phyloP scores from a whole-genome alignment of 2,329 filamentous ascomycete genomes.

The Pestalotiopsis sp. region DNA sequence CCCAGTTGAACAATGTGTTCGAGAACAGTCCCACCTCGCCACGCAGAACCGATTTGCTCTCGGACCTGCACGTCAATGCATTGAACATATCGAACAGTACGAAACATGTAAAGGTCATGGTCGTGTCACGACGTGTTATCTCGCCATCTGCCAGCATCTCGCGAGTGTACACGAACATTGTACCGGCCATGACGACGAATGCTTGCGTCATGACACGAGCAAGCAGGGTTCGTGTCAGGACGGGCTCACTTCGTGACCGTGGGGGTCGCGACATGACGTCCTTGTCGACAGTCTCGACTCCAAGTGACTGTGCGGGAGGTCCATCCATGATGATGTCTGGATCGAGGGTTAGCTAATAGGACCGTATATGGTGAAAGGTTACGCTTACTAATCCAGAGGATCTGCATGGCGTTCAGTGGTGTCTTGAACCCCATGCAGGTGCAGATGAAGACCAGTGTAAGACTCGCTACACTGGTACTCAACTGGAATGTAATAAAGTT shows the following conservation, averaged over 20 bases:
- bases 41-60: constrained; percentile 83
- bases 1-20: constrained; percentile 96
- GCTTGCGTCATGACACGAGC: constrained; percentile 86
- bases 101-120: constrained; percentile 99
- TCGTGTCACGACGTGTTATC: constrained; percentile 92
- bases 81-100: constrained; percentile 99
- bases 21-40: constrained; percentile 83
- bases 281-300: constrained; percentile 91
- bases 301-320: constrained; percentile 93
- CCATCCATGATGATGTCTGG: constrained; percentile 99
- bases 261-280: constrained; percentile 93
- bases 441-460: constrained; percentile 89
- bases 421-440: constrained; percentile 92
- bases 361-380: background rate
- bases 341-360: constrained; percentile 19
- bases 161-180: constrained; percentile 84
- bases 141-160: constrained; percentile 85
- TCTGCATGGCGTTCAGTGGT: constrained; percentile 98
- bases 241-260: constrained; percentile 79
- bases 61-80: constrained; percentile 87
- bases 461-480: constrained; percentile 91
- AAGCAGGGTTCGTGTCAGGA: constrained; percentile 83
- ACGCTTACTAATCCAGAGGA: constrained; percentile 95
- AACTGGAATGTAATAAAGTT: constrained; percentile 99
- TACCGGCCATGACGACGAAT: constrained; percentile 87